Base-by-base conservation (phyloP, 1,139 yeast genomes). In the Eremothecium gossypii region DNA sequence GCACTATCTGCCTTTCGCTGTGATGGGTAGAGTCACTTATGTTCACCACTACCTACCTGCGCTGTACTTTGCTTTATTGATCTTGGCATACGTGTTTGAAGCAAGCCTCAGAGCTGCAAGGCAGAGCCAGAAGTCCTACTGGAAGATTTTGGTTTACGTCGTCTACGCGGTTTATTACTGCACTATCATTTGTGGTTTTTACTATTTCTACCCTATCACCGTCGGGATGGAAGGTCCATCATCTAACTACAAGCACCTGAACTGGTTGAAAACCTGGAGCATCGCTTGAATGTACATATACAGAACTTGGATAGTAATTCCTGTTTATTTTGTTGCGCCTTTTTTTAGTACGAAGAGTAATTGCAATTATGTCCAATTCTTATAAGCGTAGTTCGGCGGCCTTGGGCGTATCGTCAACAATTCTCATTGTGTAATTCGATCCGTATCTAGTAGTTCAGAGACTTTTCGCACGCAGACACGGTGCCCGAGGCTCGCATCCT, bases 1-100 rank as follows among this genome's bases (percentile, higher is more conserved):
- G 63, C 98, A 93, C 66, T 93, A 72, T 64, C 64, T 81, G 58
- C 97, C 99, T 35, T 91, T 91, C 63, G 76, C 83, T 40, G 71
- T 89, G 51, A 91, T 91, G 98, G 87, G 95, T 26, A 83, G 99
- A 71, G 97, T 93, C 51, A 87, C 96, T 4, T 91, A 93, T 61
- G 91, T 91, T 36, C 99, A 91, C 65, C 99, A 91, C 67, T 91
- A 91, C 65, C 75, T 87, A 55, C 99, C 99, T 27, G 96, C 98
- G 0, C 74, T 89, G 52, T 91, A 89, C 69, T 91, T 93, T 68
- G 97, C 97, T 45, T 79, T 91, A 73, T 67, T 91, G 51, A 79
- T 86, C 27, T 73, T 83, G 58, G 77, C 81, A 44, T 91, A 83
- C 67, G 70, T 81, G 53, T 68, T 87, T 47, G 96, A 89, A 59